These are phyloP conservation scores for Agrocybe pediades DNA, from an alignment of 768 basidiomycete genomes.

Conservation along the genomic window DNA sequence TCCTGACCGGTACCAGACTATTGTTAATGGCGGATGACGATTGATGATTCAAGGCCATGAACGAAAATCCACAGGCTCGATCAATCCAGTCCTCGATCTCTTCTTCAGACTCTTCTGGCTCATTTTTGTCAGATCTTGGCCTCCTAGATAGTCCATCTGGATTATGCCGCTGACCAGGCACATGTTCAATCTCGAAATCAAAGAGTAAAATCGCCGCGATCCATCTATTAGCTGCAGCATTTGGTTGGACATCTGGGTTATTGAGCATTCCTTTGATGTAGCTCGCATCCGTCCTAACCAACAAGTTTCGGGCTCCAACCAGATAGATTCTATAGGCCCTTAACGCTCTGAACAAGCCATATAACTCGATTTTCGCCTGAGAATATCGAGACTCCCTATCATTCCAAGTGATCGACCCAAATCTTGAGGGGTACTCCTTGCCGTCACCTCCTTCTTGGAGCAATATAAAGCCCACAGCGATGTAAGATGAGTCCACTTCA, in stretches of 20 bases:
- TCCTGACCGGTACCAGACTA: too few relatives aligned
- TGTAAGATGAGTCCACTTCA: constrained; percentile 14
- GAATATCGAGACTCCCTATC: constrained; percentile 19
- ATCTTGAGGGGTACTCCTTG: constrained; percentile 8
- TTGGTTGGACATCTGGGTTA: constrained; percentile 37
- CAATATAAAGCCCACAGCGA: constrained; percentile 14
- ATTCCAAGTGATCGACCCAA: constrained; percentile 6
- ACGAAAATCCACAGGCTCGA: not conserved
- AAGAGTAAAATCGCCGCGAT: constrained; percentile 38
- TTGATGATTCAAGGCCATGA: too few relatives aligned
- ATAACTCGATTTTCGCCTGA: constrained; percentile 32
- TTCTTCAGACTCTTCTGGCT: too few relatives aligned
- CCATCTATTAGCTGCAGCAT: constrained; percentile 40
- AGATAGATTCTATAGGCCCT: constrained; percentile 18
- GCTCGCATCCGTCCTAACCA: constrained; percentile 28
- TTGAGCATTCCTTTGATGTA: constrained; percentile 39
- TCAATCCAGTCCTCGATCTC: not conserved
- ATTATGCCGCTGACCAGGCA: constrained; percentile 24
- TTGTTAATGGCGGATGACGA: too few relatives aligned
- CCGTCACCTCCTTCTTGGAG: constrained; percentile 7
- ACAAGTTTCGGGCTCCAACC: constrained; percentile 25
- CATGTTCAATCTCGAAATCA: constrained; percentile 33
- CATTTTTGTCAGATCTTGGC: too few relatives aligned
- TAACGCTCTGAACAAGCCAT: constrained; percentile 24
- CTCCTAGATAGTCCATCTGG: not conserved